Percentiles rank a stretch among this genome's conserved stretches.
Conservation (phyloP, 768 basidiomycete species). For the Zangia roseola region DNA sequence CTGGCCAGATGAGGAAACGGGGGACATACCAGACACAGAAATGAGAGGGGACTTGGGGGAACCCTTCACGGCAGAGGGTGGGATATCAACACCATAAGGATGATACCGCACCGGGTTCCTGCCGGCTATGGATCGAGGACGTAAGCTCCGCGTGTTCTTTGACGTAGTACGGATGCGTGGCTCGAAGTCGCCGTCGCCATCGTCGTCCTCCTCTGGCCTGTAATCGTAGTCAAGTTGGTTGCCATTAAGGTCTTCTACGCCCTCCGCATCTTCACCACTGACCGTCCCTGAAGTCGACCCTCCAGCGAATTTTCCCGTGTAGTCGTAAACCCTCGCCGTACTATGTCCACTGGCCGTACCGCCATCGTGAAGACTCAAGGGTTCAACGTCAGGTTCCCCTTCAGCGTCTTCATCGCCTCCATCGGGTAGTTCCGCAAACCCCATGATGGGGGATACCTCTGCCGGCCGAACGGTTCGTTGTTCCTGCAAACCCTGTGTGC, state of each 20-base stretch:
- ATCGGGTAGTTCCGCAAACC: slow-evolving; percentile 28
- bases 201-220: slow-evolving; percentile 29
- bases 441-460: slow-evolving; percentile 33
- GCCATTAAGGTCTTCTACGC: slow-evolving; percentile 20
- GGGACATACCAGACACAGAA: slow-evolving; percentile 30
- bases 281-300: slow-evolving; percentile 24
- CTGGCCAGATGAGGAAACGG: slow-evolving; percentile 22
- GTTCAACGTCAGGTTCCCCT: slow-evolving; percentile 30
- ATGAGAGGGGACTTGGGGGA: slow-evolving; percentile 32
- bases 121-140: slow-evolving; percentile 34
- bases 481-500: slow-evolving; percentile 32
- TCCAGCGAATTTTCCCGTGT: slow-evolving; percentile 14
- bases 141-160: slow-evolving; percentile 38
- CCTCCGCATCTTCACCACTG: slow-evolving; percentile 29
- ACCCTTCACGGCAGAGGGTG: slow-evolving; percentile 31
- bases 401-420: slow-evolving; percentile 37
- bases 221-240: slow-evolving; percentile 31
- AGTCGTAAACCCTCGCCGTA: slow-evolving; percentile 28
- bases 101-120: slow-evolving; percentile 34
- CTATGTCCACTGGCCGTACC: slow-evolving; percentile 24
- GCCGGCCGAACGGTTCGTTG: slow-evolving; percentile 34
- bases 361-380: slow-evolving; percentile 26
- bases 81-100: slow-evolving; percentile 28
- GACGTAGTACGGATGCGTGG: slow-evolving; percentile 33
- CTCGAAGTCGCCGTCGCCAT: slow-evolving; percentile 36